Evolutionary conservation across 352 stramenopile species (phyloP).

Genomic region (Globisporangium acanthophoron): DNA sequence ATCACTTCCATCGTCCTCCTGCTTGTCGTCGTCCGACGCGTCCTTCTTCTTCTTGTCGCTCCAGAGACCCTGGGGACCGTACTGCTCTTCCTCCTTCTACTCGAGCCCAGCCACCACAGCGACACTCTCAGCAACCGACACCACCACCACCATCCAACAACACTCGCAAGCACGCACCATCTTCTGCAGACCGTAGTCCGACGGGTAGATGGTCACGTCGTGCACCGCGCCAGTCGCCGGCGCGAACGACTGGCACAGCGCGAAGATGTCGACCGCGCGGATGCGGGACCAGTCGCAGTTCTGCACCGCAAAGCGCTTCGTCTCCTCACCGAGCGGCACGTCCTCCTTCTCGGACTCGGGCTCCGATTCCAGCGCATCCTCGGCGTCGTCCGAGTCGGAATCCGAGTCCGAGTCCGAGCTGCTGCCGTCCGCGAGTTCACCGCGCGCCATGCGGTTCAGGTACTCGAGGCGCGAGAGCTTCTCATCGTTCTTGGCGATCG

Average conservation of each 20-base stretch:
- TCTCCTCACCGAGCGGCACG: constrained; percentile 80
- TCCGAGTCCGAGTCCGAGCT: constrained; percentile 36
- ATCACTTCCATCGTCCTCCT: constrained; percentile 16
- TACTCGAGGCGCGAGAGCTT: constrained; percentile 81
- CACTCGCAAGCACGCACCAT: constrained; percentile 55
- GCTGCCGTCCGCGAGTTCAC: constrained; percentile 38
- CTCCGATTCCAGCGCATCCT: constrained; percentile 22
- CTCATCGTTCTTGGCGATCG: constrained; percentile 33
- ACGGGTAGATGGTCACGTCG: constrained; percentile 94
- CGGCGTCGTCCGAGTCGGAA: constrained; percentile 25
- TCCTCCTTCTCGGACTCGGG: constrained; percentile 59
- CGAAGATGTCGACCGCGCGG: constrained; percentile 94
- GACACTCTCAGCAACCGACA: neutral
- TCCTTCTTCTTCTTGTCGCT: constrained; percentile 21
- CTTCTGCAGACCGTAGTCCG: constrained; percentile 93
- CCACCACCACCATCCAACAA: neutral
- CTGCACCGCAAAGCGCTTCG: constrained; percentile 89
- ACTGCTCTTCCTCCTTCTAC: constrained; percentile 77
- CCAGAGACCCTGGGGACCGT: constrained; percentile 63
- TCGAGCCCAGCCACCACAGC: constrained; percentile 6
- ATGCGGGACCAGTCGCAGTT: constrained; percentile 97
- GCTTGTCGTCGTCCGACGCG: constrained; percentile 16
- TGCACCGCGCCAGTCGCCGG: constrained; percentile 83
- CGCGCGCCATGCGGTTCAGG: constrained; percentile 81
- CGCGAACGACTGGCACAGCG: constrained; percentile 93